phyloP scores from a whole-genome alignment of 257 asterid genomes.

The Jacaranda mimosifolia region DNA sequence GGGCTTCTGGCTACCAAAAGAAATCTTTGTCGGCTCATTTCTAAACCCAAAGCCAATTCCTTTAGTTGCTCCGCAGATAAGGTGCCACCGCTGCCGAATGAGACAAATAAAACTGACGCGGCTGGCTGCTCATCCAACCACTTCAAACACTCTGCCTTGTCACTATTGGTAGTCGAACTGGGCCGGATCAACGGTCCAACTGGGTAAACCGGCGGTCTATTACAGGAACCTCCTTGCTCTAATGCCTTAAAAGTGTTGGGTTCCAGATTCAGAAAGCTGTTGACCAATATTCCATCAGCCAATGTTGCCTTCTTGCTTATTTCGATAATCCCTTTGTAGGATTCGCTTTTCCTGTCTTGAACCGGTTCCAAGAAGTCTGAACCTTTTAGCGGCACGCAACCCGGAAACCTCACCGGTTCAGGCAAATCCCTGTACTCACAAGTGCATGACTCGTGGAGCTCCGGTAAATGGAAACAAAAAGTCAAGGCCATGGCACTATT shows the following conservation, averaged over 20 bases:
- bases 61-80: conserved; percentile 45
- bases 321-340: conserved; percentile 47
- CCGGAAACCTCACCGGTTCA: conserved; percentile 62
- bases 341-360: conserved; percentile 52
- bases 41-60: conserved; percentile 57
- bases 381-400: conserved; percentile 56
- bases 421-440: conserved; percentile 57
- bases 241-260: conserved; percentile 39
- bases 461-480: conserved; percentile 41
- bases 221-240: conserved; percentile 26
- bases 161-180: too few species aligned
- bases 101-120: too few species aligned
- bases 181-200: too few species aligned
- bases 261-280: conserved; percentile 62
- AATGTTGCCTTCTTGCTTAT: conserved; percentile 36
- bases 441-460: conserved; percentile 43
- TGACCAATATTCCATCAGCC: conserved; percentile 64
- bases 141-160: too few species aligned
- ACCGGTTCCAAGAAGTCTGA: conserved; percentile 51
- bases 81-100: conserved; percentile 19
- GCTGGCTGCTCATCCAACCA: too few species aligned
- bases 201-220: too few species aligned
- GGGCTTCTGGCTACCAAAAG: conserved; percentile 20
- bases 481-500: conserved; percentile 58
- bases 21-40: conserved; percentile 52